Base-by-base conservation (phyloP, 352 stramenopile genomes). In the Phytophthora fragariae region DNA sequence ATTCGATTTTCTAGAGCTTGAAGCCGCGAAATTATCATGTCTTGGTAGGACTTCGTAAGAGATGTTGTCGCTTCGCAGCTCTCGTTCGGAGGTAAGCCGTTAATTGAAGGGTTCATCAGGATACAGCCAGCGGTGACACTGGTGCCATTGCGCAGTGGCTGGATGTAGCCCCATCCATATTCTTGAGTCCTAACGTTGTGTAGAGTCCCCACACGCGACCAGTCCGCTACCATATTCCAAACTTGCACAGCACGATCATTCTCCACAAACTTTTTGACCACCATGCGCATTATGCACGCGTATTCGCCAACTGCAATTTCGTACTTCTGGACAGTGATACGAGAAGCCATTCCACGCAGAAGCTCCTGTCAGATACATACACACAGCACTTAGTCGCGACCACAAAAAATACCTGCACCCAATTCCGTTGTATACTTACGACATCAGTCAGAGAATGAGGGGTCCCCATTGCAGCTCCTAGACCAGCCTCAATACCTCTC, bases 161-260 rank as follows among this genome's bases (percentile, higher is more conserved):
- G 21, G 27, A 68, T 47, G 53, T 33, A 57, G 5, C 62, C 19
- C 62, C 62, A 68, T 5, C 62, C 62, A 24, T 56, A 47, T 27
- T 68, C 62, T 1, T 29, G 39, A 5, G 62, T 68, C 44, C 62
- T 31, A 27, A 68, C 35, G 12, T 41, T 57, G 37, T 24, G 17
- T 5, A 29, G 8, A 12, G 39, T 24, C 17, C 39, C 62, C 6
- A 11, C n/a, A 5, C n/a, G 11, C 6, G 52, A 27, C 62, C 62
- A 68, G n/a, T 68, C 62, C 2, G 33, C 39, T 11, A 68, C 14
- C 17, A 31, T 46, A 39, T 62, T 57, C 62, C 62, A 68, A 15
- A 68, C 52, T 17, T 68, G 46, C 12, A 68, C 52, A 17, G 15
- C n/a, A 17, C 52, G 52, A 21, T 57, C 53, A 5, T 33, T 17